Percentiles rank a stretch among this genome's conserved stretches.
Evolutionary conservation across 1,284 basidiomycete genomes (phyloP).

Genomic region (Porogramme epimiltina): DNA sequence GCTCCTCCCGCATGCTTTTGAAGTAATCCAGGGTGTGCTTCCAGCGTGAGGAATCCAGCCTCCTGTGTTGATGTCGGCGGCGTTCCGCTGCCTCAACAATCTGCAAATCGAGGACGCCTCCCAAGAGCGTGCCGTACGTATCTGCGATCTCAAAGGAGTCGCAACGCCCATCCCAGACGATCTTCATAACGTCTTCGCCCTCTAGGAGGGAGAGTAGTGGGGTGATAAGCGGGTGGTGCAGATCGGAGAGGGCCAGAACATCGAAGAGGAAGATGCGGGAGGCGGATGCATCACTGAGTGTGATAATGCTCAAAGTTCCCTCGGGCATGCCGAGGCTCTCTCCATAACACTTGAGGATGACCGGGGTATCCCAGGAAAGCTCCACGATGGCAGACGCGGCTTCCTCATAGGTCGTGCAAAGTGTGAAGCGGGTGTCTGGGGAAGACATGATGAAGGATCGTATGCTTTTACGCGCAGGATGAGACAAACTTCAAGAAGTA

Average conservation of each 20-base stretch:
- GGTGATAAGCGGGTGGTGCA: conserved; percentile 22
- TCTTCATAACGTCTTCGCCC: conserved; percentile 34
- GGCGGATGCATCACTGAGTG: conserved; percentile 40
- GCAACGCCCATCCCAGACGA: conserved; percentile 48
- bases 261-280: conserved; percentile 43
- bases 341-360: conserved; percentile 35
- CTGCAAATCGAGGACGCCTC: conserved; percentile 42
- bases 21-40: conserved; percentile 24
- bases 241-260: conserved; percentile 28
- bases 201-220: conserved; percentile 31
- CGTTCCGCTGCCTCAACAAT: conserved; percentile 33
- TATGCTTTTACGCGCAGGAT: no score
- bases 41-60: background rate
- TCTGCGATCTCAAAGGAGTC: conserved; percentile 41
- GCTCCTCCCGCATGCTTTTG: background rate
- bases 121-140: conserved; percentile 32
- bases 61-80: background rate
- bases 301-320: conserved; percentile 42
- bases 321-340: conserved; percentile 35
- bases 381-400: conserved; percentile 4
- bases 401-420: background rate
- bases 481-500: no score
- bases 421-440: no score
- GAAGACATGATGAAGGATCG: no score
- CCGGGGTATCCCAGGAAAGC: conserved; percentile 14